Base-by-base conservation (phyloP, 2,329 filamentous ascomycete genomes). In the Nigrograna mackinnonii region DNA sequence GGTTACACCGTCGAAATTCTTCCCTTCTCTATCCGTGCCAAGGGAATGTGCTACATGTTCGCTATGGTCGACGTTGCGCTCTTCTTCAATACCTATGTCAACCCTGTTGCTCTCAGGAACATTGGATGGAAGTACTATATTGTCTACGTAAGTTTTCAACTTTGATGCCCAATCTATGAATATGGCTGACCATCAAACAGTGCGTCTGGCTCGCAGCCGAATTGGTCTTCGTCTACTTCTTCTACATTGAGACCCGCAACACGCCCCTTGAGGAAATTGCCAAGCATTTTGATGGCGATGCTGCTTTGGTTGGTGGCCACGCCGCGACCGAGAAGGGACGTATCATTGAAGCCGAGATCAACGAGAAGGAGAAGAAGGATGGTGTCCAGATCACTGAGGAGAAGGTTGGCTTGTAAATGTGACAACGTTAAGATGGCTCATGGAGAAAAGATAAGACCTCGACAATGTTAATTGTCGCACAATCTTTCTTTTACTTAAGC, bases 51-150 rank as follows among this genome's bases (percentile, higher is more conserved):
- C 44, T 53, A 56, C 34, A 47, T 84, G 73, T 83, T 83, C 61
- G 75, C 83, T 30, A 75, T 74, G 4, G 73, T 84, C 17, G 79
- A 84, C 66, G 74, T 80, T 42, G 70, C 80, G 40, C 68, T 84
- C 33, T 74, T 82, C 30, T 73, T 85, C 47, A 78, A 79, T 54
- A 79, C 80, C 69, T 81, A 70, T 47, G 77, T 77, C 54, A 86
- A 85, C 68, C 62, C 60, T 0, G 55, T 67, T 22, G 64, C 57
- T 1, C 47, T 68, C 26, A 51, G 60, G 4, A 40, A 49, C 4
- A 46, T 67, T n/a, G 47, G 36, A 0, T 66, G 59, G 63, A 60
- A 58, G 39, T 67, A 57, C 50, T 66, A 65, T 38, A 46, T 66
- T 16, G 59, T 68, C 2, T 68, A 62, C 43, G 47, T 60, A 41